A percentile compares a stretch with the other conserved stretches of the same genome.
phyloP scores from a whole-genome alignment of 441 rosid species.

The Theobroma grandiflorum region DNA sequence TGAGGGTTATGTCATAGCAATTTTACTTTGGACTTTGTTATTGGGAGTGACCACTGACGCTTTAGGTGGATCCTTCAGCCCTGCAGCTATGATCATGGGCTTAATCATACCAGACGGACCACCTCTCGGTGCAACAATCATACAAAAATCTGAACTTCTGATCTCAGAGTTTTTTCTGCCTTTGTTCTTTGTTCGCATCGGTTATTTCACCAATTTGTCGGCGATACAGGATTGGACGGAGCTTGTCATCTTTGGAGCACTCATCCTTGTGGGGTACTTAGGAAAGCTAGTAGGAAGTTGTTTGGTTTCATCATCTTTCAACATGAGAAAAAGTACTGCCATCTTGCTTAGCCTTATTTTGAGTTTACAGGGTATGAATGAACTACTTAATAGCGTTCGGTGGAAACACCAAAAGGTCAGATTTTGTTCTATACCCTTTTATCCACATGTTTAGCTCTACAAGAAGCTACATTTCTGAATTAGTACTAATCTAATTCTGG shows the following conservation, averaged over 20 bases:
- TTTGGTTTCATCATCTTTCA: not conserved
- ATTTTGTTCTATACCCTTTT: not conserved
- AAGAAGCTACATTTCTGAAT: not conserved
- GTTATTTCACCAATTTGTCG: slow-evolving; percentile 6
- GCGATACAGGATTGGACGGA: not conserved
- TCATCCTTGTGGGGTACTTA: not conserved
- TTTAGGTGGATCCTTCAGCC: not conserved
- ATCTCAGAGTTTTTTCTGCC: slow-evolving; percentile 4
- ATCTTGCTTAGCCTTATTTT: slow-evolving; percentile 17
- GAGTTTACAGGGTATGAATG: not conserved
- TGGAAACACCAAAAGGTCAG: not conserved
- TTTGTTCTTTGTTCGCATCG: slow-evolving; percentile 4
- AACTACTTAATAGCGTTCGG: not conserved
- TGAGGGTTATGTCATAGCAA: not conserved
- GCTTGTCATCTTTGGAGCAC: not conserved
- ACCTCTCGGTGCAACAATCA: not conserved
- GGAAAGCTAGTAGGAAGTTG: not conserved
- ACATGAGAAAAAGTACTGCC: not conserved
- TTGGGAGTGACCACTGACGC: not conserved
- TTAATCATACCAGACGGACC: not conserved
- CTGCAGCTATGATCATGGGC: not conserved
- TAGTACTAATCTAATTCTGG: not conserved
- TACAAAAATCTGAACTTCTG: not conserved
- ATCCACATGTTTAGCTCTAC: not conserved
- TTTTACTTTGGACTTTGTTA: not conserved